Evolutionary conservation across 345 rosid genomes (phyloP).

Genomic region (Isatis tinctoria): DNA sequence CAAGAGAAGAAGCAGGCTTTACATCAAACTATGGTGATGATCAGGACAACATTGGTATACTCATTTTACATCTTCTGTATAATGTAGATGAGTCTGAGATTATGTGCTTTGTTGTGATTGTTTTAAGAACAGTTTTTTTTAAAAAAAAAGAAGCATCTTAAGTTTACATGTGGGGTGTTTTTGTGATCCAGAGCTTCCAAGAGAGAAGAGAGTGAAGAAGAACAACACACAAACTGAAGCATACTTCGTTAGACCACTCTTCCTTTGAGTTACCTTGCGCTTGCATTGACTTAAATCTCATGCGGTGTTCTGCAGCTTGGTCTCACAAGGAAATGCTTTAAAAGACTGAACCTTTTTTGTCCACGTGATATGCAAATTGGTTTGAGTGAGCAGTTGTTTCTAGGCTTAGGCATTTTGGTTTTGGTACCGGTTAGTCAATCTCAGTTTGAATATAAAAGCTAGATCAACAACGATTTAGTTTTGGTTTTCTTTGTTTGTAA

Average conservation of each 20-base stretch:
- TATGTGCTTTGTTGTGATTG: background rate
- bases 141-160: background rate
- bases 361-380: background rate
- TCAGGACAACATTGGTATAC: conserved; percentile 7
- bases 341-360: background rate
- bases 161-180: background rate
- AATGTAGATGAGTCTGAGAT: background rate
- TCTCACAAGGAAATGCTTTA: background rate
- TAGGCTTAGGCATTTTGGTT: background rate
- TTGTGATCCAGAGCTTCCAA: conserved; percentile 19
- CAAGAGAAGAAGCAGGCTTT: conserved; percentile 9
- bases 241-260: background rate
- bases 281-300: background rate
- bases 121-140: background rate
- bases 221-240: background rate
- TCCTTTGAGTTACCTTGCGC: background rate
- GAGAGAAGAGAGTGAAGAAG: conserved; percentile 14
- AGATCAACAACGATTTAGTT: no score
- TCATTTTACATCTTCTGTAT: background rate
- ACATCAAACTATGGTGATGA: background rate
- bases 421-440: background rate
- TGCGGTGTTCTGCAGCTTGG: background rate
- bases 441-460: background rate
- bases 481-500: background rate
- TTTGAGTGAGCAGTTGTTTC: background rate